These are phyloP conservation scores for Trifolium subterraneum DNA, from an alignment of 306 rosid genomes.

Conservation along the genomic window DNA sequence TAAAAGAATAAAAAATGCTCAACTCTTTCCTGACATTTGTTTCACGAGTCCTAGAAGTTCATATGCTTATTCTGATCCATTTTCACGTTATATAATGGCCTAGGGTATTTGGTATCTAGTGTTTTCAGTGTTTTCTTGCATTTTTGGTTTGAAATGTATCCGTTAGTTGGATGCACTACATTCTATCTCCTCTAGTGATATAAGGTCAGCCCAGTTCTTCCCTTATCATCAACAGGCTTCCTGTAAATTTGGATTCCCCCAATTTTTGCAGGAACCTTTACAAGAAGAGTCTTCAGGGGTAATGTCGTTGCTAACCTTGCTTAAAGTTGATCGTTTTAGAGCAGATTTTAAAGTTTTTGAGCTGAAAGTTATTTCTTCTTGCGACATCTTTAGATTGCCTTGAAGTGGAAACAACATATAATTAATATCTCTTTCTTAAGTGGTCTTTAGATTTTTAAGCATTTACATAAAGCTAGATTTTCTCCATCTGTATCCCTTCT, in stretches of 20 bases:
- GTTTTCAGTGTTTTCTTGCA: neutral
- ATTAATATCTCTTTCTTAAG: neutral
- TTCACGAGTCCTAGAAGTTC: constrained; percentile 6
- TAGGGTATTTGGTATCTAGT: neutral
- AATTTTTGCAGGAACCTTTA: neutral
- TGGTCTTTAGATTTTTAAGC: constrained; percentile 18
- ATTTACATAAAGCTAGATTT: constrained; percentile 18
- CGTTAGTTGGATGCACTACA: neutral
- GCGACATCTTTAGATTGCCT: constrained; percentile 3
- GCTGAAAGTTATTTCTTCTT: constrained; percentile 9
- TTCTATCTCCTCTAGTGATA: constrained; percentile 6
- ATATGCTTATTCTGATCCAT: neutral
- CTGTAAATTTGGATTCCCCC: neutral
- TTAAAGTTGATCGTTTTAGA: constrained; percentile 12
- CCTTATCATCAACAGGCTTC: neutral
- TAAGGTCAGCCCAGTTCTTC: neutral
- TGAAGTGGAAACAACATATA: constrained; percentile 3
- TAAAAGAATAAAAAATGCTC: neutral
- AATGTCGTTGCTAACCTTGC: neutral
- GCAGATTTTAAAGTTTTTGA: neutral
- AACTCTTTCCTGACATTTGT: constrained; percentile 12
- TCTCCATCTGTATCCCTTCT: neutral
- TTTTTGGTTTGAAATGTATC: neutral
- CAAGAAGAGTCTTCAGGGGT: neutral
- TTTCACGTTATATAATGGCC: constrained; percentile 1